phyloP scores from a whole-genome alignment of 345 rosid genomes.

The Arabis hirsuta region DNA sequence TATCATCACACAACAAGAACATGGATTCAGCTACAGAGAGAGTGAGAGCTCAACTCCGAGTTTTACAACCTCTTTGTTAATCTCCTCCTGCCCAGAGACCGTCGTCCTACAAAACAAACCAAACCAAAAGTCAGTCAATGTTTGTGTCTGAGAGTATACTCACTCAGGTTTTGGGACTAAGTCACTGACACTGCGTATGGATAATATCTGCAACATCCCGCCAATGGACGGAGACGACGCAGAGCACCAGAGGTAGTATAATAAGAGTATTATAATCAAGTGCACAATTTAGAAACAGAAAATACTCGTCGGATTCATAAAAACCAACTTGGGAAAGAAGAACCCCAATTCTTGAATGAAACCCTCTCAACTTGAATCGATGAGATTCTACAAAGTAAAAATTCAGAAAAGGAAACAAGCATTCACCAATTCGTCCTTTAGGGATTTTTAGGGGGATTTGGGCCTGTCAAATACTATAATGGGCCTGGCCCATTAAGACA shows the following conservation, averaged over 20 bases:
- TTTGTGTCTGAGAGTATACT: no score
- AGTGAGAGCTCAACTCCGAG: constrained; percentile 16
- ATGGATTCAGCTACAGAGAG: background rate
- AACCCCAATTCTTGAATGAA: no score
- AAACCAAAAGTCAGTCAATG: background rate
- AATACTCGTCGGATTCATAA: no score
- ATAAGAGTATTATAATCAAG: no score
- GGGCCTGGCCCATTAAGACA: constrained; percentile 22
- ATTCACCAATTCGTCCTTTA: no score
- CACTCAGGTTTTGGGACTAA: background rate
- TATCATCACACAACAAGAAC: background rate
- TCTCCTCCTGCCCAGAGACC: background rate
- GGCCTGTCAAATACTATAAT: background rate
- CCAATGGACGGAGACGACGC: background rate
- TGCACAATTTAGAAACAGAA: no score
- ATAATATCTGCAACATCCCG: background rate
- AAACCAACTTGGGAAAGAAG: no score
- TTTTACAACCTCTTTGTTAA: background rate
- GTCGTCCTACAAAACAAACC: background rate
- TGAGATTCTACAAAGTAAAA: no score
- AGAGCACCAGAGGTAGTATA: background rate
- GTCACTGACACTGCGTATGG: constrained; percentile 6
- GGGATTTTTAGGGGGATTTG: background rate
- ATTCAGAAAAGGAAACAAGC: no score
- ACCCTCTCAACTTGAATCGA: no score